A percentile compares a stretch with the other conserved stretches of the same genome.
These are phyloP conservation scores for Sugiyamaella qingdaonensis DNA, from an alignment of 805 yeast genomes.

Conservation along the genomic window DNA sequence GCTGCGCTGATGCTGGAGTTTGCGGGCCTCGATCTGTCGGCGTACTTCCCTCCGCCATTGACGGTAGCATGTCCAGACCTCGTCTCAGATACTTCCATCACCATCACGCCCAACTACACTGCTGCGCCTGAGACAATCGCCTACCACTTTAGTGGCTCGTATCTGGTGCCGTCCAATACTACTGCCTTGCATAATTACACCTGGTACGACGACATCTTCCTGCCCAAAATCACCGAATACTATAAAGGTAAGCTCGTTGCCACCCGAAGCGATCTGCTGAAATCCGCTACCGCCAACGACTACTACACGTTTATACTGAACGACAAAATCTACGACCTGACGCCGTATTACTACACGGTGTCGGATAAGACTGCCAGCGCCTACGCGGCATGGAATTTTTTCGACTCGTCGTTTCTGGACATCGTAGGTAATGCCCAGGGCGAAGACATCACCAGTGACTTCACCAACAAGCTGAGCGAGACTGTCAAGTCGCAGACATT, in stretches of 20 bases:
- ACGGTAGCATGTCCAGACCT: conserved; percentile 38
- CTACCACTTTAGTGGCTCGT: conserved; percentile 32
- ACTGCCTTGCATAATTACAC: conserved; percentile 34
- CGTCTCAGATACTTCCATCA: conserved; percentile 31
- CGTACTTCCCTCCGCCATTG: conserved; percentile 40
- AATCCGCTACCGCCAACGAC: conserved; percentile 24
- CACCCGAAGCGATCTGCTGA: conserved; percentile 25
- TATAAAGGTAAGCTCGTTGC: conserved; percentile 37
- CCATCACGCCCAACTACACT: conserved; percentile 32
- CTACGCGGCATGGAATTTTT: conserved; percentile 33
- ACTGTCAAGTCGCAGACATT: conserved; percentile 26
- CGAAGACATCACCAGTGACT: conserved; percentile 32
- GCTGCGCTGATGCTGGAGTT: conserved; percentile 33
- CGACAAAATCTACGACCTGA: conserved; percentile 35
- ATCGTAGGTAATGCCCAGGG: conserved; percentile 35
- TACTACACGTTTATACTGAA: conserved; percentile 32
- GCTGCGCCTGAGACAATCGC: conserved; percentile 27
- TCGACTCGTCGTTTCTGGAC: conserved; percentile 30
- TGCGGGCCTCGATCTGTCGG: conserved; percentile 38
- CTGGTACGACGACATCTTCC: conserved; percentile 36
- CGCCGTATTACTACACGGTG: conserved; percentile 35
- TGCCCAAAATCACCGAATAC: conserved; percentile 34
- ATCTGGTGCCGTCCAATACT: conserved; percentile 24
- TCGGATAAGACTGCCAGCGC: conserved; percentile 23
- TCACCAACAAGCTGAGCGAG: conserved; percentile 25